Evolutionary conservation across 2,329 filamentous ascomycete species (phyloP), one percentile per base, ranked within the genome.

Genomic region (Microascus cirrosus): DNA sequence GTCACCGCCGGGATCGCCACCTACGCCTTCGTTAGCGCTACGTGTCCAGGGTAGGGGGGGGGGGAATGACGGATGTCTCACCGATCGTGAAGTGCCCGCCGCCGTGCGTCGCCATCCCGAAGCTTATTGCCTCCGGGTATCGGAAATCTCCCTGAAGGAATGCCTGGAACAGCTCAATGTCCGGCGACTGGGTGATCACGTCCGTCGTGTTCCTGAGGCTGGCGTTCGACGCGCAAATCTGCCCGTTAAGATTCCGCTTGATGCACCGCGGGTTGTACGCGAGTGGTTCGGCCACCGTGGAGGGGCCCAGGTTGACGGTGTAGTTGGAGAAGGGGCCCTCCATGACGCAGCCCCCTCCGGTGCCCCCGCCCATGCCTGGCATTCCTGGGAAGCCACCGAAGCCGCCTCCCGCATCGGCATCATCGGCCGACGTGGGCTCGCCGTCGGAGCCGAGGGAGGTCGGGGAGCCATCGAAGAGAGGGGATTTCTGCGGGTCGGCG

Each of bases 261-360:
- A 77, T 61, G 61, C 74, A 74, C 53, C 74, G 73, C 1, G 74
- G 74, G 63, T 76, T 76, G 59, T 73, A 73, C 10, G 63, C 63
- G 0, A 74, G 67, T 7, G 65, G 65, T 39, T 69, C 69, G 51
- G 75, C 39, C 39, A n/a, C 13, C 25, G 25, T 45, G 12, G 53
- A 55, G 2, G 70, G 69, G 3, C 70, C 70, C 22, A 73, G 61
- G 58, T 69, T 69, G 53, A 72, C 63, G 0, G 63, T 66, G 62
- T 69, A 67, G 61, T 70, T 70, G n/a, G 64, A 65, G 2, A 80
- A 71, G 0, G 78, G 77, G 0, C 77, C 77, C 2, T 67, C 71
- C 10, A 64, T 68, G 1, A 82, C 69, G 63, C 73, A 81, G 7
- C 79, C 79, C 53, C 80, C 79, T n/a, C 80, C 80, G 0, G 68